Conservation (phyloP, 2,329 filamentous ascomycete species). For the Rhexocercosporidium sp. region DNA sequence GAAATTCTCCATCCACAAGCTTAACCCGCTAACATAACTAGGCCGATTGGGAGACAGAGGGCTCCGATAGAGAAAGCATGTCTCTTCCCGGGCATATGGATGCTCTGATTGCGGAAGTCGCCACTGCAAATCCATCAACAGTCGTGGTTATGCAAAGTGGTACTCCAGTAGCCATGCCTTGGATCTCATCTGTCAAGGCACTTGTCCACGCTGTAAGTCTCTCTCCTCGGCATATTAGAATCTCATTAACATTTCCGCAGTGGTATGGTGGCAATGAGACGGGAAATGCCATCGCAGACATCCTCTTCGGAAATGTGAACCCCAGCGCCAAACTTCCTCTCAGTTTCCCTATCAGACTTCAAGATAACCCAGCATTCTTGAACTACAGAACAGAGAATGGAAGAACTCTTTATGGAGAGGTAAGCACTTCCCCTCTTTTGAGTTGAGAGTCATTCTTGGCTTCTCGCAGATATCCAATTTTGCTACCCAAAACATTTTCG, state of each 20-base stretch:
- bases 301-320: constrained; percentile 76
- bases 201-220: constrained; percentile 64
- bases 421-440: neutral
- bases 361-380: constrained; percentile 77
- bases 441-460: too few species aligned
- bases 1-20: neutral
- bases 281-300: constrained; percentile 79
- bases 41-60: constrained; percentile 80
- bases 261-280: constrained; percentile 92
- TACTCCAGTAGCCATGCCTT: constrained; percentile 76
- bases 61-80: constrained; percentile 78
- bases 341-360: constrained; percentile 69
- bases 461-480: too few species aligned
- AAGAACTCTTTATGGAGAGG: constrained; percentile 75
- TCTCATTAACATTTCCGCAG: neutral
- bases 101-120: constrained; percentile 68
- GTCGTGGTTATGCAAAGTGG: constrained; percentile 79
- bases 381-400: constrained; percentile 76
- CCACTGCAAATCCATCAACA: constrained; percentile 70
- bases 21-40: constrained; percentile 8
- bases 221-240: constrained; percentile 63
- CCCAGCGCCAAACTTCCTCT: constrained; percentile 78
- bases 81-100: constrained; percentile 77
- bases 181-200: constrained; percentile 59
- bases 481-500: too few species aligned